Percentiles rank a stretch among this genome's conserved stretches.
Evolutionary conservation across 2,329 filamentous ascomycete species (phyloP).

Genomic region (Microascus cirrosus): DNA sequence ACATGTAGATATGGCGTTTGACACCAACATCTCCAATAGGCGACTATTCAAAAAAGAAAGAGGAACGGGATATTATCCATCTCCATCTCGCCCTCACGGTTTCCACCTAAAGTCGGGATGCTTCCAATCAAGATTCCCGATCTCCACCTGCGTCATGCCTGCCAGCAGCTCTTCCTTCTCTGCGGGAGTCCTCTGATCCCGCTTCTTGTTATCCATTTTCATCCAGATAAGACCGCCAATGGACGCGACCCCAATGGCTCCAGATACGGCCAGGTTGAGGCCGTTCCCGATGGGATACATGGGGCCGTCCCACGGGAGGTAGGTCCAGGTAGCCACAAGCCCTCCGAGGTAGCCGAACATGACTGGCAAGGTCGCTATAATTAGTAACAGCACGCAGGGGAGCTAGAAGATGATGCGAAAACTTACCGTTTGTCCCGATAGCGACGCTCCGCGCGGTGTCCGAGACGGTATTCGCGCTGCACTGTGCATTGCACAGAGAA

Average conservation of each 20-base stretch:
- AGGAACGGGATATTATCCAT: neutral
- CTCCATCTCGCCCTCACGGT: slow-evolving; percentile 2
- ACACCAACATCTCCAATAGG: neutral
- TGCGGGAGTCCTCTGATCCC: slow-evolving; percentile 2
- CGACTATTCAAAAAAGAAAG: neutral
- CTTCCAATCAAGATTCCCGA: slow-evolving; percentile 9
- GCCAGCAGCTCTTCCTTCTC: slow-evolving; percentile 6
- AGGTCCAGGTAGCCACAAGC: slow-evolving; percentile 9
- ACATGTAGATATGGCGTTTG: neutral
- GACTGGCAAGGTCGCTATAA: neutral
- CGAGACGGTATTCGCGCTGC: slow-evolving; percentile 52
- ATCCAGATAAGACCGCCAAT: slow-evolving; percentile 7
- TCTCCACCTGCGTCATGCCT: slow-evolving; percentile 4
- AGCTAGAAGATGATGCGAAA: neutral
- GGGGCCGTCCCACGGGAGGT: slow-evolving; percentile 8
- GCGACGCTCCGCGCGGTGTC: slow-evolving; percentile 51
- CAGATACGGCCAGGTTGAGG: slow-evolving; percentile 7
- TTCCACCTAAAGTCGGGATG: slow-evolving; percentile 10
- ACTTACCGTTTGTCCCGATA: slow-evolving; percentile 38
- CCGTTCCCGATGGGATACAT: slow-evolving; percentile 9
- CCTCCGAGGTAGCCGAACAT: slow-evolving; percentile 10
- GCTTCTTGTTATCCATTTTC: slow-evolving; percentile 9
- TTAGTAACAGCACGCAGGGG: neutral
- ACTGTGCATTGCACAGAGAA: slow-evolving; percentile 50
- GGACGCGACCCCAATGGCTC: slow-evolving; percentile 4